Conservation (phyloP, 1,284 basidiomycete species). For the Ustilago trichophora region DNA sequence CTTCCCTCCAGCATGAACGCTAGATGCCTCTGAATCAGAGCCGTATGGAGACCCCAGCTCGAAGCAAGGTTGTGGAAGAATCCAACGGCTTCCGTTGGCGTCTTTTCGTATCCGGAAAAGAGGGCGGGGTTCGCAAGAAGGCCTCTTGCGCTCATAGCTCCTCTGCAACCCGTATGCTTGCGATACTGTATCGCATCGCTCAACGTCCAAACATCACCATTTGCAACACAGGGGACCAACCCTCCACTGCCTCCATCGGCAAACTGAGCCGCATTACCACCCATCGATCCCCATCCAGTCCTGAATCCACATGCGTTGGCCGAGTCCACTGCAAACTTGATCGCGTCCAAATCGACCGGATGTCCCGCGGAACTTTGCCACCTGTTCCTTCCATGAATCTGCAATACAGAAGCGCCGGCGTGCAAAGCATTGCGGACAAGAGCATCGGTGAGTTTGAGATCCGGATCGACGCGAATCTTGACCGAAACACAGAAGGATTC, state of each 20-base stretch:
- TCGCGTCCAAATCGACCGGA: constrained; percentile 70
- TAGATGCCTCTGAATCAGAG: constrained; percentile 70
- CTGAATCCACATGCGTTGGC: constrained; percentile 61
- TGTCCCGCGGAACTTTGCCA: constrained; percentile 70
- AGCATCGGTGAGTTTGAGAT: constrained; percentile 70
- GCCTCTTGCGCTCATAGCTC: constrained; percentile 73
- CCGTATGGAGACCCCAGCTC: constrained; percentile 70
- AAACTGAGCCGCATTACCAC: constrained; percentile 33
- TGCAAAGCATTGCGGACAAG: constrained; percentile 70
- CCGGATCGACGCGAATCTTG: constrained; percentile 73
- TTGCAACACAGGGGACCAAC: constrained; percentile 71
- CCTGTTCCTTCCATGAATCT: constrained; percentile 73
- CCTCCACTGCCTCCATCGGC: constrained; percentile 66
- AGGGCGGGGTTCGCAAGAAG: constrained; percentile 73
- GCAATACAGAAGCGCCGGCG: constrained; percentile 70
- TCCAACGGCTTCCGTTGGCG: constrained; percentile 70
- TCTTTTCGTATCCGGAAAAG: constrained; percentile 71
- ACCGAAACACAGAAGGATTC: constrained; percentile 72
- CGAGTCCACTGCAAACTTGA: constrained; percentile 71
- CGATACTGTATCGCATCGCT: constrained; percentile 69
- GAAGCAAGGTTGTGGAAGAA: constrained; percentile 70
- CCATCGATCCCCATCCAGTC: constrained; percentile 43
- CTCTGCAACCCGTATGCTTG: constrained; percentile 69
- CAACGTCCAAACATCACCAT: constrained; percentile 72
- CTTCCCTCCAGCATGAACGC: constrained; percentile 72